Percentiles rank a stretch among this genome's conserved stretches.
phyloP scores from a whole-genome alignment of 2,329 filamentous ascomycete species.

The Colletotrichum melonis region DNA sequence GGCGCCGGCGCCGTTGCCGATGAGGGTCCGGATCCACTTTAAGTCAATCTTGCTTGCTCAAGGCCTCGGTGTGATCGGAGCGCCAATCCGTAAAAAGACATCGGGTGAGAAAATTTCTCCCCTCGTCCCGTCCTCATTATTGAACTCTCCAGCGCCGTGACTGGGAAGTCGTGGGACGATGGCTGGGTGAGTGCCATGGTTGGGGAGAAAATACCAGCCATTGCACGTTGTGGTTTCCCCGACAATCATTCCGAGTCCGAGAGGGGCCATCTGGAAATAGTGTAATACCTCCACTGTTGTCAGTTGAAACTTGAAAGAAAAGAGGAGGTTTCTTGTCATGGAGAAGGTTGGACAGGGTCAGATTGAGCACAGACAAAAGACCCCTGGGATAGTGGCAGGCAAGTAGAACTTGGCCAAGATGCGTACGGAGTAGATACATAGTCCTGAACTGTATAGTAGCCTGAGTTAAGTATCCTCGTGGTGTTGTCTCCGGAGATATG shows the following conservation, averaged over 20 bases:
- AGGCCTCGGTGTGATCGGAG: slow-evolving; percentile 12
- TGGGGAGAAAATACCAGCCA: slow-evolving; percentile 1
- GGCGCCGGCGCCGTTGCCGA: slow-evolving; percentile 30
- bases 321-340: slow-evolving; percentile 14
- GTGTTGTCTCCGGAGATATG: neutral
- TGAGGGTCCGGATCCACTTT: slow-evolving; percentile 12
- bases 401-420: slow-evolving; percentile 14
- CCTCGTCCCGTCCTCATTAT: neutral
- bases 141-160: slow-evolving; percentile 15
- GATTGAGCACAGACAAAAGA: slow-evolving; percentile 9
- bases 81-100: slow-evolving; percentile 8
- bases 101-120: slow-evolving; percentile 17
- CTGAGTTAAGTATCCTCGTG: neutral
- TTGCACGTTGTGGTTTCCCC: slow-evolving; percentile 18
- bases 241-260: slow-evolving; percentile 32
- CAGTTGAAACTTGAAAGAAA: neutral
- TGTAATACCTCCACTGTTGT: neutral
- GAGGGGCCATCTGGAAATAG: neutral
- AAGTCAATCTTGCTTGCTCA: slow-evolving; percentile 15
- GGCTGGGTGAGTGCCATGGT: neutral
- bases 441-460: too few species aligned
- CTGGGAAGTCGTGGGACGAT: slow-evolving; percentile 10
- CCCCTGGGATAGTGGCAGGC: slow-evolving; percentile 20
- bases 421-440: neutral
- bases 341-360: slow-evolving; percentile 19